Evolutionary conservation across 257 asterid species (phyloP).

Genomic region (Solanum medicagineum): DNA sequence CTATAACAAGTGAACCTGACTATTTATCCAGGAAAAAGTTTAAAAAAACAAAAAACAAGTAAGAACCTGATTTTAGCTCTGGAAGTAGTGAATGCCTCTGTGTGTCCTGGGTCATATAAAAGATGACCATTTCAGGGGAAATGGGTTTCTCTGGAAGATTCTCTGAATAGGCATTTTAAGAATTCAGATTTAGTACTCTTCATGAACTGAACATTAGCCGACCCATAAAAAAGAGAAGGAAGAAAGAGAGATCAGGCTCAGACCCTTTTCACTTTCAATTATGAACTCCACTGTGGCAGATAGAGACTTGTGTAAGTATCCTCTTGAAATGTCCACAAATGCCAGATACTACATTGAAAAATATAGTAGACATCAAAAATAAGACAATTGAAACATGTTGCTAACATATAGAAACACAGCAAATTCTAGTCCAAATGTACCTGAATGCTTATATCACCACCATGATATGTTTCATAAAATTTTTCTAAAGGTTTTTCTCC

Average conservation of each 20-base stretch:
- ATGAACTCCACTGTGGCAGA: slow-evolving; percentile 61
- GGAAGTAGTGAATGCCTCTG: slow-evolving; percentile 70
- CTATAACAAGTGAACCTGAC: not conserved
- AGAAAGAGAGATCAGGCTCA: not conserved
- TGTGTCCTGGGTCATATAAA: slow-evolving; percentile 82
- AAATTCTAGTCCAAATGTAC: slow-evolving; percentile 15
- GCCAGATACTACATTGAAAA: slow-evolving; percentile 51
- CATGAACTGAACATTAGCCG: not conserved
- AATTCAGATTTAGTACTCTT: slow-evolving; percentile 7
- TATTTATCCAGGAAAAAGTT: not conserved
- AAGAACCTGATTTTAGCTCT: slow-evolving; percentile 59
- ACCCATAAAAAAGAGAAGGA: not conserved
- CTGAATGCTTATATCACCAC: slow-evolving; percentile 70
- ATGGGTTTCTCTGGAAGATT: slow-evolving; percentile 49
- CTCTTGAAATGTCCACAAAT: slow-evolving; percentile 62
- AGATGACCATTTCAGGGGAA: slow-evolving; percentile 61
- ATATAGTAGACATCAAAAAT: slow-evolving; percentile 21
- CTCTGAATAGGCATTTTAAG: slow-evolving; percentile 25
- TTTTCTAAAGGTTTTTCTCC: slow-evolving; percentile 40
- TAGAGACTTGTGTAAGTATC: slow-evolving; percentile 70
- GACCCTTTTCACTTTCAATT: slow-evolving; percentile 61
- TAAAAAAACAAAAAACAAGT: not conserved
- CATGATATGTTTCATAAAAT: slow-evolving; percentile 78
- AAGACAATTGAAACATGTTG: slow-evolving; percentile 1
- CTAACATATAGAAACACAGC: not conserved